Evolutionary conservation across 1,284 basidiomycete species (phyloP).

Genomic region (Ganoderma lucidum): DNA sequence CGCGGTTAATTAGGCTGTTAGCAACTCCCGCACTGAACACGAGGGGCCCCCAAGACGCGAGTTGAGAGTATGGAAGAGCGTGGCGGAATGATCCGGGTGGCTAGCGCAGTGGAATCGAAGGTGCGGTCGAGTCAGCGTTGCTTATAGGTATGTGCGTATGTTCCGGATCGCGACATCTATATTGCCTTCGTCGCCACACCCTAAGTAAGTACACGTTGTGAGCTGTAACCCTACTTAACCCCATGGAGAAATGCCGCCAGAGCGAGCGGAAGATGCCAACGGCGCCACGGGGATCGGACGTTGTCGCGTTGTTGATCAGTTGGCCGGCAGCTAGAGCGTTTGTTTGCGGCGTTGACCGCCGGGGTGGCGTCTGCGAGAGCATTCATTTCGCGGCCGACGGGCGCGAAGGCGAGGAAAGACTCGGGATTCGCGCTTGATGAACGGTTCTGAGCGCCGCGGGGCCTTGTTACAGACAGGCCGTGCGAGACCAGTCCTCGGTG

Average conservation of each 20-base stretch:
- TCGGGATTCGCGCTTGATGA: neutral
- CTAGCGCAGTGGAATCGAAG: neutral
- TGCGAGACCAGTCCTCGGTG: neutral
- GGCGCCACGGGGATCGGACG: neutral
- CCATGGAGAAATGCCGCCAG: neutral
- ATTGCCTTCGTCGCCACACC: neutral
- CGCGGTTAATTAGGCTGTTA: conserved; percentile 1
- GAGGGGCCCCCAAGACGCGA: neutral
- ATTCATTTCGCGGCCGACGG: conserved; percentile 2
- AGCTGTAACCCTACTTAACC: neutral
- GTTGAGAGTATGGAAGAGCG: neutral
- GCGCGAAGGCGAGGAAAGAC: neutral
- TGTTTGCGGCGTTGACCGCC: neutral
- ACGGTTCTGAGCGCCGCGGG: neutral
- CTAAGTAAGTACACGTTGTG: neutral
- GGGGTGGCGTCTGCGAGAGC: neutral
- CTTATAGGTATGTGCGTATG: neutral
- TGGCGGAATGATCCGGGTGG: neutral
- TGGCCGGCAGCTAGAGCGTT: neutral
- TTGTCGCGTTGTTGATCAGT: neutral
- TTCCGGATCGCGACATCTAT: neutral
- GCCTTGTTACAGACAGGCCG: neutral
- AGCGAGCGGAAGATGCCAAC: neutral
- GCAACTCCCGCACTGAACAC: neutral
- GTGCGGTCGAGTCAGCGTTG: neutral